These are phyloP conservation scores for Trapa incisa DNA, from an alignment of 345 rosid genomes.

Conservation along the genomic window DNA sequence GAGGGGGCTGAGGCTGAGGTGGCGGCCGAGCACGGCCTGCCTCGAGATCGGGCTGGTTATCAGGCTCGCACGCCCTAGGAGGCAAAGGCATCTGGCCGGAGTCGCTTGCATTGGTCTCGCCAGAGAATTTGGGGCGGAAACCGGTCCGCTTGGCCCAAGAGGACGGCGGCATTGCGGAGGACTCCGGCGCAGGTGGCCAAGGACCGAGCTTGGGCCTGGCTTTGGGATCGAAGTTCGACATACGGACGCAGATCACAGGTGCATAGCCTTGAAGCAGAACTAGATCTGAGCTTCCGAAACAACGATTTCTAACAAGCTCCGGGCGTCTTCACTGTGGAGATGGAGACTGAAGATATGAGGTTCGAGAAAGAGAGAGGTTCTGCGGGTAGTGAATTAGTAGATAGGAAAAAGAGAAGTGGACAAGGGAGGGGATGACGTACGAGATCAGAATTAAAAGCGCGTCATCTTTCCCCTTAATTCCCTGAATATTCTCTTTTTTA, in stretches of 20 bases:
- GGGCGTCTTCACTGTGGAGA: constrained; percentile 5
- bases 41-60: constrained; percentile 55
- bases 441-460: not conserved
- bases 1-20: constrained; percentile 2
- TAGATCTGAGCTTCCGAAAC: constrained; percentile 17
- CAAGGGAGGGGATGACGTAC: too few species aligned
- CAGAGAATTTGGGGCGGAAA: constrained; percentile 89
- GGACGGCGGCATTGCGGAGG: constrained; percentile 74
- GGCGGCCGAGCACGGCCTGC: constrained; percentile 35
- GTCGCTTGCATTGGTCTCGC: constrained; percentile 67
- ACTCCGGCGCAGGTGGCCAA: constrained; percentile 64
- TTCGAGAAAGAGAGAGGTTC: not conserved
- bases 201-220: constrained; percentile 55
- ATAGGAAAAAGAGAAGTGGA: not conserved
- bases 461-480: not conserved
- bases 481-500: not conserved
- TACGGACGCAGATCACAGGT: constrained; percentile 15
- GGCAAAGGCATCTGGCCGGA: constrained; percentile 60
- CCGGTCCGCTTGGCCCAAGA: constrained; percentile 95
- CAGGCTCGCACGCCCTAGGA: constrained; percentile 32
- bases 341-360: constrained; percentile 5
- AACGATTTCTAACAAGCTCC: constrained; percentile 7
- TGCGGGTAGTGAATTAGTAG: constrained; percentile 3
- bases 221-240: constrained; percentile 67
- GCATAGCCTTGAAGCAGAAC: constrained; percentile 5